Conservation (phyloP, 176 grass and related monocot genomes). For the Neostapfia colusana region DNA sequence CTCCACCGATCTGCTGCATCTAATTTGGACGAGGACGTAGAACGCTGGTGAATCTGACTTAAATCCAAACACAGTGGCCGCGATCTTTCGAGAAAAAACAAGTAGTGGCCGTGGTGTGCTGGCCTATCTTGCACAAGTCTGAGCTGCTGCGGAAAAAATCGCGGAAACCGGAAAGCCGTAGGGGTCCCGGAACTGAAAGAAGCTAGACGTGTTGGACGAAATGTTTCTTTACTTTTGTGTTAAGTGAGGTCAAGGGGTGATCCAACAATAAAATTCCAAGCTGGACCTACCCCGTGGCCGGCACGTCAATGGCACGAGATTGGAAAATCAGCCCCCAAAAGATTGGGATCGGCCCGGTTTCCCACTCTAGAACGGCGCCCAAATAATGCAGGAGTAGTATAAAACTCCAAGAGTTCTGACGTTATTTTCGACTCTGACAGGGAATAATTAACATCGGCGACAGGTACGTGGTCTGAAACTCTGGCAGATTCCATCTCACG, state of each 20-base stretch:
- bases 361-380: background rate
- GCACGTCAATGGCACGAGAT: slow-evolving; percentile 40
- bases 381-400: too few species aligned
- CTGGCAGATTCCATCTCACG: too few species aligned
- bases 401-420: too few species aligned
- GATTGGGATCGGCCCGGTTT: background rate
- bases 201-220: background rate
- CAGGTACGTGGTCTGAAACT: background rate
- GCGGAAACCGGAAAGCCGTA: background rate
- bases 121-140: background rate
- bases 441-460: background rate
- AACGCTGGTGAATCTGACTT: background rate
- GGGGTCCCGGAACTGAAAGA: background rate
- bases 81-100: too few species aligned
- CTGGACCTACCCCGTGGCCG: background rate
- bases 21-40: background rate
- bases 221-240: background rate
- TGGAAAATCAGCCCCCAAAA: background rate
- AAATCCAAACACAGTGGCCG: background rate
- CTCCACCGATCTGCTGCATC: background rate
- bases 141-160: slow-evolving; percentile 40
- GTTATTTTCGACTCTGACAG: too few species aligned
- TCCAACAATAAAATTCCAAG: background rate
- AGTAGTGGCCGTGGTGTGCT: background rate
- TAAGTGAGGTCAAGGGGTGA: background rate